Conservation (phyloP, 139 green algal species). For the Spirogloea muscicola region DNA sequence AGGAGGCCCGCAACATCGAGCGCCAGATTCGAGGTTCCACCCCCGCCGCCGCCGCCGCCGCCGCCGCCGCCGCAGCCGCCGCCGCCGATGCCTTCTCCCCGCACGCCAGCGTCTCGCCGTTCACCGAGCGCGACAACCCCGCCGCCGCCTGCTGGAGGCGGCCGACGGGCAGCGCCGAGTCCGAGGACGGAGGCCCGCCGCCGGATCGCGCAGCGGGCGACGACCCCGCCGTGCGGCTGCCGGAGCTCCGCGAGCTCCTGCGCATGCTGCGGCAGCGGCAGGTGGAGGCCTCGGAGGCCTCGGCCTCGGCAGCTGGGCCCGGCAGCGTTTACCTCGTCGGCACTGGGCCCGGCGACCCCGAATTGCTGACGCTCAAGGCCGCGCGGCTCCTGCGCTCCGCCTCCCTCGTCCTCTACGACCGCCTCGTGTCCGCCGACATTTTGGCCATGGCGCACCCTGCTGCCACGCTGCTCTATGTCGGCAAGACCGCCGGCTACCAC, state of each 20-base stretch:
- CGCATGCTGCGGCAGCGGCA: conserved; percentile 17
- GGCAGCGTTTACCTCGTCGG: conserved; percentile 85
- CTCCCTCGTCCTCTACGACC: conserved; percentile 96
- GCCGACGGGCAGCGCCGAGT: not conserved
- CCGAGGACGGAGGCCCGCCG: not conserved
- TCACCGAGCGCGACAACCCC: not conserved
- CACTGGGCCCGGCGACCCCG: conserved; percentile 92
- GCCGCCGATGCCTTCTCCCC: too few relatives aligned
- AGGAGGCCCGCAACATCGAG: conserved; percentile 33
- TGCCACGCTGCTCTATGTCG: conserved; percentile 93
- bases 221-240: conserved; percentile 25
- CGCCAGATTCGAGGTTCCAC: conserved; percentile 31
- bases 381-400: conserved; percentile 84
- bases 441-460: conserved; percentile 66
- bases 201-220: not conserved
- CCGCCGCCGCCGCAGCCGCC: too few relatives aligned
- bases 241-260: conserved; percentile 27
- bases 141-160: not conserved
- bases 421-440: conserved; percentile 86
- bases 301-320: not conserved
- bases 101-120: not conserved
- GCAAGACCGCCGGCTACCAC: conserved; percentile 91
- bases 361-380: conserved; percentile 84
- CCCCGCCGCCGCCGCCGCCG: too few relatives aligned
- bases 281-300: not conserved